Percentiles rank a stretch among this genome's conserved stretches.
Conservation (phyloP, 768 basidiomycete genomes). For the Baorangia bicolor region DNA sequence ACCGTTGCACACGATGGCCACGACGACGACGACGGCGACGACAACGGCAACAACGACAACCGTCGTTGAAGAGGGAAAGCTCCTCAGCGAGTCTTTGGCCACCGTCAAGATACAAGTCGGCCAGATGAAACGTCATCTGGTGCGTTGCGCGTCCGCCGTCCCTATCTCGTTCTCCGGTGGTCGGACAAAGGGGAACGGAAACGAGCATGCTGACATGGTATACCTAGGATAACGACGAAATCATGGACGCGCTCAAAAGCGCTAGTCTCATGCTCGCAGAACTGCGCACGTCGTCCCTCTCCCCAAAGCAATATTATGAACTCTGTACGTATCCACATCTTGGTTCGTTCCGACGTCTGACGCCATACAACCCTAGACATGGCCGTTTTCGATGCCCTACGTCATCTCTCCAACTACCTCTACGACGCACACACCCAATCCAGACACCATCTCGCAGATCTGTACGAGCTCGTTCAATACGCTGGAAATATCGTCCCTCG, state of each 20-base stretch:
- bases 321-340: constrained; percentile 59
- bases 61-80: constrained; percentile 73
- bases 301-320: constrained; percentile 98
- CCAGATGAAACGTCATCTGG: constrained; percentile 93
- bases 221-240: constrained; percentile 83
- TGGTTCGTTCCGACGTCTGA: not conserved
- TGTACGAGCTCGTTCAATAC: constrained; percentile 99
- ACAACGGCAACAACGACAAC: constrained; percentile 26
- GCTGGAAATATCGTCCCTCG: constrained; percentile 95
- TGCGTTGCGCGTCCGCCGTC: constrained; percentile 37
- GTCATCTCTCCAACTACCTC: constrained; percentile 93
- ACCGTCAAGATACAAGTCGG: constrained; percentile 90
- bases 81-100: constrained; percentile 79
- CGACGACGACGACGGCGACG: constrained; percentile 17
- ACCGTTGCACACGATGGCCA: constrained; percentile 21
- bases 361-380: constrained; percentile 61
- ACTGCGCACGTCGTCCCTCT: constrained; percentile 87
- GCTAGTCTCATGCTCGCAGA: constrained; percentile 98
- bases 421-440: constrained; percentile 92
- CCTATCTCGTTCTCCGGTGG: not conserved
- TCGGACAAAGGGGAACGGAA: not conserved
- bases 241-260: constrained; percentile 98
- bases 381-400: constrained; percentile 96
- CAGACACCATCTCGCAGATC: constrained; percentile 94
- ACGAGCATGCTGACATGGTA: not conserved